phyloP scores from a whole-genome alignment of 2,329 filamentous ascomycete genomes.

The Fusarium succisae region DNA sequence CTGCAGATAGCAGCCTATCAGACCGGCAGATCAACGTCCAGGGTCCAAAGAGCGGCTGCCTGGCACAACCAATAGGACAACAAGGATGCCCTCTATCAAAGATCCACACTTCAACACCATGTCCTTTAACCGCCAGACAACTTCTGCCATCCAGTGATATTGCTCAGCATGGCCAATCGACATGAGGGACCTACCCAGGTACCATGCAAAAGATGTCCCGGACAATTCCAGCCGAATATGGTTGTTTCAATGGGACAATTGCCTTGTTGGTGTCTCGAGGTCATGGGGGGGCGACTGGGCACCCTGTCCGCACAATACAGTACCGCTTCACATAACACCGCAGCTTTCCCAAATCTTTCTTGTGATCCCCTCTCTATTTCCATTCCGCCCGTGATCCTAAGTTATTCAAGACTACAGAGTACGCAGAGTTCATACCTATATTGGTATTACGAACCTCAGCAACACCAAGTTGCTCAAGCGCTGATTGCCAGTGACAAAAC shows the following conservation, averaged over 20 bases:
- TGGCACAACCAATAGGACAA: conserved; percentile 31
- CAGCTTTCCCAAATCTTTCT: conserved; percentile 25
- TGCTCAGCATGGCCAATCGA: conserved; percentile 2
- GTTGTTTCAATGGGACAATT: conserved; percentile 13
- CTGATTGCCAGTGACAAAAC: conserved; percentile 13
- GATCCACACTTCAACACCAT: conserved; percentile 35
- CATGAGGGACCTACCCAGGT: conserved; percentile 23
- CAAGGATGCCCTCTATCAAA: conserved; percentile 23
- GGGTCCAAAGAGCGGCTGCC: conserved; percentile 28
- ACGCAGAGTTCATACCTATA: background rate
- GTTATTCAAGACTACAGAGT: background rate
- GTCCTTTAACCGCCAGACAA: conserved; percentile 33
- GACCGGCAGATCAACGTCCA: conserved; percentile 25
- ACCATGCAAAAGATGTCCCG: conserved; percentile 24
- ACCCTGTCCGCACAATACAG: conserved; percentile 13
- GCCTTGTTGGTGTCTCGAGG: background rate
- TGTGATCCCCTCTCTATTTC: conserved; percentile 17
- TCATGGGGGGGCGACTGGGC: conserved; percentile 6
- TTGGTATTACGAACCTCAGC: background rate
- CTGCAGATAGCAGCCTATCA: conserved; percentile 41
- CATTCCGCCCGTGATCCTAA: background rate
- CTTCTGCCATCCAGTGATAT: conserved; percentile 25
- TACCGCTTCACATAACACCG: conserved; percentile 32
- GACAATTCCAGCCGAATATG: conserved; percentile 16
- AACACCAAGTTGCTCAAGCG: background rate